Base-by-base conservation (phyloP, 2,329 filamentous ascomycete species). In the Pezicula carpinea region DNA sequence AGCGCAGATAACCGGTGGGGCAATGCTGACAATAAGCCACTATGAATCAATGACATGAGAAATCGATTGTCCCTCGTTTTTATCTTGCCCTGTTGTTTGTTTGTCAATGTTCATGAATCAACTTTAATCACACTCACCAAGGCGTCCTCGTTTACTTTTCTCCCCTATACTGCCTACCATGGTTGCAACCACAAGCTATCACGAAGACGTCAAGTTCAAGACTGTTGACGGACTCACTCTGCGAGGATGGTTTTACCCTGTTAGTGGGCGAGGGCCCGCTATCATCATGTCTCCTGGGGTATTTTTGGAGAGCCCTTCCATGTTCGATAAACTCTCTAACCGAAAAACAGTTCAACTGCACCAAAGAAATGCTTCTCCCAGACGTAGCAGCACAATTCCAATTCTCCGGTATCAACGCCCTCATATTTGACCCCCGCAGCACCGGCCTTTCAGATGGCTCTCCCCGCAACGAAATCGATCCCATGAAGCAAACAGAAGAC, bases 141-240 rank as follows among this genome's bases (percentile, higher is more conserved):
- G n/a, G n/a, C n/a, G n/a, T n/a, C n/a, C n/a, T n/a, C n/a, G n/a
- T n/a, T n/a, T n/a, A n/a, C n/a, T n/a, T n/a, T n/a, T n/a, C n/a
- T n/a, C n/a, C n/a, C n/a, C n/a, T n/a, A n/a, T n/a, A n/a, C n/a
- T n/a, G n/a, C n/a, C n/a, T n/a, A n/a, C n/a, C n/a, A n/a, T n/a
- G n/a, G n/a, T n/a, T n/a, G n/a, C n/a, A n/a, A n/a, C n/a, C n/a
- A n/a, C n/a, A 29, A 15, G 23, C 8, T 29, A 22, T 26, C 26
- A 36, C 10, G 21, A 57, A 48, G 59, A 65, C 35, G 62, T 72
- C 39, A 64, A 70, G 47, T 69, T 70, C 57, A 62, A 64, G 35
- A 70, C 70, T 6, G 40, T 69, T 3, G 69, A 72, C 53, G 67
- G 68, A 6, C 36, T 69, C 4, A 67, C 58, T 7, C 53, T 73